phyloP scores from a whole-genome alignment of 2,329 filamentous ascomycete genomes.

The Penicillium sp. region DNA sequence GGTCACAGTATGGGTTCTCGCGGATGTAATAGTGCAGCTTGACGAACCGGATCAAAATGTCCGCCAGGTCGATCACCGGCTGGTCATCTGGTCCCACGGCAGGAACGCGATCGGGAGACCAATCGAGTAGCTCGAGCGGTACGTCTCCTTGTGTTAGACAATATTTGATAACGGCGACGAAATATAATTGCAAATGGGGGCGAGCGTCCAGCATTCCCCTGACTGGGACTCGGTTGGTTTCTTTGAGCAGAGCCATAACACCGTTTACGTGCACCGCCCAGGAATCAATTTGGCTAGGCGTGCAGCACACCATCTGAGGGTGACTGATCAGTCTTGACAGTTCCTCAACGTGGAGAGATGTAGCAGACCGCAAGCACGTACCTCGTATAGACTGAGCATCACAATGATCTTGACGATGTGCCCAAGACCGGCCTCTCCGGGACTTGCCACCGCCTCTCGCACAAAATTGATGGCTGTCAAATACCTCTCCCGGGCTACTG shows the following conservation, averaged over 20 bases:
- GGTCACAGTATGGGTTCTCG: conserved; percentile 3
- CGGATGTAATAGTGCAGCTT: conserved; percentile 13
- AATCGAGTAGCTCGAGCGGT: conserved; percentile 13
- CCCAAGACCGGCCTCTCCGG: conserved; percentile 11
- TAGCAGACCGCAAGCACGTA: conserved; percentile 6
- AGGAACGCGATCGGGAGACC: conserved; percentile 9
- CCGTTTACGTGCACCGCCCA: conserved; percentile 26
- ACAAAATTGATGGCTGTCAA: conserved; percentile 15
- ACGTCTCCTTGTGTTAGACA: conserved; percentile 13
- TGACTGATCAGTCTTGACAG: neutral
- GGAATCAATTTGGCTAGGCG: conserved; percentile 11
- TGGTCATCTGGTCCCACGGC: conserved; percentile 2
- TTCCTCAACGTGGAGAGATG: neutral
- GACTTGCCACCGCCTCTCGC: conserved; percentile 17
- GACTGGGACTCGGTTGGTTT: conserved; percentile 5
- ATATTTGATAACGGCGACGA: conserved; percentile 20
- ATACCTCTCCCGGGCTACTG: conserved; percentile 23
- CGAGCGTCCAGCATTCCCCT: conserved; percentile 6
- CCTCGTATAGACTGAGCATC: conserved; percentile 25
- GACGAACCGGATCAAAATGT: conserved; percentile 22
- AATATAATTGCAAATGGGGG: conserved; percentile 17
- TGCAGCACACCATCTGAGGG: conserved; percentile 23
- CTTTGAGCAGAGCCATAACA: conserved; percentile 18
- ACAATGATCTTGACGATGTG: conserved; percentile 20
- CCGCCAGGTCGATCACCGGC: conserved; percentile 17